phyloP scores from a whole-genome alignment of 805 yeast species.

The Pichia scutulata region DNA sequence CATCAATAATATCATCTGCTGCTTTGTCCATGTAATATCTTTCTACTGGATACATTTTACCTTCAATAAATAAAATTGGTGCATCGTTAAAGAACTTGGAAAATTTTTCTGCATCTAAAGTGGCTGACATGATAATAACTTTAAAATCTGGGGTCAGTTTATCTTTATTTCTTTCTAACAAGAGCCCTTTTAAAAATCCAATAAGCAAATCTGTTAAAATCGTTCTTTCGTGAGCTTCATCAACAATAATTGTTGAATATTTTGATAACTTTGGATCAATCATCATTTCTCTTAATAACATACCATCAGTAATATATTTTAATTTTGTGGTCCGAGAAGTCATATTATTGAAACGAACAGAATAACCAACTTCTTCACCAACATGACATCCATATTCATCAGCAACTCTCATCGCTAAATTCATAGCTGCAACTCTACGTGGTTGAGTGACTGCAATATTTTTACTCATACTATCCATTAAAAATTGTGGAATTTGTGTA shows the following conservation, averaged over 20 bases:
- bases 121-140: conserved; percentile 91
- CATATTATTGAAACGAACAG: conserved; percentile 84
- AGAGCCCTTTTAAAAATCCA: conserved; percentile 75
- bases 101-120: conserved; percentile 85
- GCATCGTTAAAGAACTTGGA: conserved; percentile 70
- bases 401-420: conserved; percentile 86
- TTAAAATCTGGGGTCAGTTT: conserved; percentile 37
- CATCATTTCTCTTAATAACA: conserved; percentile 89
- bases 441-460: conserved; percentile 91
- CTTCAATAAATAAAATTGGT: conserved; percentile 82
- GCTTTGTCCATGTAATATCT: conserved; percentile 56
- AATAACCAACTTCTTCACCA: conserved; percentile 84
- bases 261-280: conserved; percentile 52
- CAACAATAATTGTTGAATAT: conserved; percentile 75
- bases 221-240: conserved; percentile 97
- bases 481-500: conserved; percentile 90
- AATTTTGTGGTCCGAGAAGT: conserved; percentile 50
- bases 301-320: conserved; percentile 93
- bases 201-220: conserved; percentile 81
- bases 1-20: conserved; percentile 78
- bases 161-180: conserved; percentile 40
- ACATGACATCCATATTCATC: conserved; percentile 72
- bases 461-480: conserved; percentile 47
- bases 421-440: conserved; percentile 94
- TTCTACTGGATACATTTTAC: conserved; percentile 80